Conservation (phyloP, 345 rosid species). For the Conringia planisiliqua region DNA sequence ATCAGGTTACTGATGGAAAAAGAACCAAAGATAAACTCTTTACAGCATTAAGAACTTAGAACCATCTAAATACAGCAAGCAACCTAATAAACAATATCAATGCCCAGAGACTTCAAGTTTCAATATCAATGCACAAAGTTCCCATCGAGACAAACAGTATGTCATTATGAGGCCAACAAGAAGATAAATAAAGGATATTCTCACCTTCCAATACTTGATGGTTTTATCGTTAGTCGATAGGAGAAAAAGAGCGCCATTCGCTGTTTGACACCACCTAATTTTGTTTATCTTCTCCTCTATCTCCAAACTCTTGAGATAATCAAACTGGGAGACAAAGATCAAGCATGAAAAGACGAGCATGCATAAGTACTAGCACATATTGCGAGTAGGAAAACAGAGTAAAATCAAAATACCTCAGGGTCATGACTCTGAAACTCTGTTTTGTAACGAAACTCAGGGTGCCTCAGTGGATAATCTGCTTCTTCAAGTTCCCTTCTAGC, state of each 20-base stretch:
- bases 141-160: no score
- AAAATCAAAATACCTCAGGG: constrained; percentile 60
- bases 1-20: not conserved
- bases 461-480: constrained; percentile 52
- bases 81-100: constrained; percentile 9
- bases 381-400: not conserved
- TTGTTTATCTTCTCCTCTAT: constrained; percentile 98
- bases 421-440: constrained; percentile 98
- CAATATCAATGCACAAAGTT: no score
- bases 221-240: constrained; percentile 68
- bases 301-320: constrained; percentile 96
- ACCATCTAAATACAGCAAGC: not conserved
- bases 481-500: constrained; percentile 64
- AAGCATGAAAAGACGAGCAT: constrained; percentile 11
- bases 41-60: not conserved
- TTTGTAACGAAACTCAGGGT: constrained; percentile 85
- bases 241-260: constrained; percentile 78
- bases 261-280: constrained; percentile 90
- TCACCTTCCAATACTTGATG: constrained; percentile 84
- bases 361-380: not conserved
- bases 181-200: not conserved
- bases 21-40: not conserved
- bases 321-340: constrained; percentile 54
- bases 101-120: not conserved
- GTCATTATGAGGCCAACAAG: constrained; percentile 7